Evolutionary conservation across 1,139 yeast genomes (phyloP).

Genomic region (Lodderomyces theae): DNA sequence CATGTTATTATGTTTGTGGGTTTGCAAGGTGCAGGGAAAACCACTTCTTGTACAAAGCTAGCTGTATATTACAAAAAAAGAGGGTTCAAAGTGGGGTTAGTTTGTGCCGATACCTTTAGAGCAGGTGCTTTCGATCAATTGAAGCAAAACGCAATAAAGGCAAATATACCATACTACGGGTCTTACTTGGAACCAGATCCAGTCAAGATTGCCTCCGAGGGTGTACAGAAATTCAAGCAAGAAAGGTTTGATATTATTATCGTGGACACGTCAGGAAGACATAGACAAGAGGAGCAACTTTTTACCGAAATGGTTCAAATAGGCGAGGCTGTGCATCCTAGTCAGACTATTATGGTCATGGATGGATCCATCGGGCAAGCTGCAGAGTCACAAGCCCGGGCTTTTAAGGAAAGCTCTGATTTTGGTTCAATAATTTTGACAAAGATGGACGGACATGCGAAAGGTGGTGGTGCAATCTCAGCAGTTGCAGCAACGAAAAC

Average conservation of each 20-base stretch:
- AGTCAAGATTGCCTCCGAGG: constrained; percentile 84
- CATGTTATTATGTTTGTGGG: constrained; percentile 95
- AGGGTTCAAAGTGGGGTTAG: constrained; percentile 92
- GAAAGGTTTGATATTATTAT: constrained; percentile 91
- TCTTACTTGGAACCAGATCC: constrained; percentile 96
- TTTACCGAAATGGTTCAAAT: constrained; percentile 95
- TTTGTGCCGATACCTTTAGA: constrained; percentile 98
- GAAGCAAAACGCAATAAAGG: constrained; percentile 95
- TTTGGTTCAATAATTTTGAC: constrained; percentile 95
- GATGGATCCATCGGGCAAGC: constrained; percentile 99
- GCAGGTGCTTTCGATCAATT: constrained; percentile 99
- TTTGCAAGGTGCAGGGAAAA: constrained; percentile 97
- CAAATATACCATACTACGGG: constrained; percentile 91
- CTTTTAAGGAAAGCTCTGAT: constrained; percentile 88
- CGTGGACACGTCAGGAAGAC: constrained; percentile 98
- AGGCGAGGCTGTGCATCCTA: constrained; percentile 78
- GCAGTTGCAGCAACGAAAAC: constrained; percentile 97
- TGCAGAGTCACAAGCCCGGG: constrained; percentile 91
- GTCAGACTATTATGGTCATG: constrained; percentile 95
- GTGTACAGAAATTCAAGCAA: constrained; percentile 87
- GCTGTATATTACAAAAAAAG: constrained; percentile 93
- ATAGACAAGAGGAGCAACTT: constrained; percentile 88
- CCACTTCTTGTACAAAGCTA: constrained; percentile 93
- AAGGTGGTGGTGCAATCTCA: constrained; percentile 99
- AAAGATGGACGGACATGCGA: constrained; percentile 98